Evolutionary conservation across 2,329 filamentous ascomycete species (phyloP), one percentile per base, ranked within the genome.

Genomic region (Sporothrix luriei): DNA sequence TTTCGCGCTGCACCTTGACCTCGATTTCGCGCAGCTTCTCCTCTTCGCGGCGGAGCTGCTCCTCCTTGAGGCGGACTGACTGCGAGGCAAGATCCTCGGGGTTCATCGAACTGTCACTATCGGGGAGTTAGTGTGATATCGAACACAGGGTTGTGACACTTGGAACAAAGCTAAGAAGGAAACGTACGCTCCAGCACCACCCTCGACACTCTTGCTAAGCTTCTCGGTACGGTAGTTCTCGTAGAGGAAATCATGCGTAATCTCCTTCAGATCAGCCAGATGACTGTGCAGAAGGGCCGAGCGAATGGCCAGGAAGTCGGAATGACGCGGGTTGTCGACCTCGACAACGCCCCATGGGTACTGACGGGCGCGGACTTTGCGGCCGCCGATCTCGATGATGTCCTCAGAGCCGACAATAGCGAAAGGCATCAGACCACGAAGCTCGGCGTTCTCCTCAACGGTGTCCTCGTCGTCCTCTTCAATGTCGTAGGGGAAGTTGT

Each of bases 141-240:
- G 40, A 19, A 49, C 5, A 49, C 9, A 9, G 5, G 49, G 46
- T 52, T 29, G 38, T 55, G 66, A 70, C 72, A 13, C 52, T 59
- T 38, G n/a, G 52, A 14, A 46, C 14, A 46, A 49, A 4, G 16
- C 51, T 54, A 67, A 21, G 19, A n/a, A 49, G 49, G 59, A 26
- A 43, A 93, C 93, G 76, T 91, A 97, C 93, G 89, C 88, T 87
- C 89, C 88, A 82, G 89, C 87, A 82, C 92, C 91, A 80, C 92
- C 92, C 79, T 97, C 94, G 76, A 99, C 95, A 80, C 93, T 97
- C 92, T 98, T 99, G 85, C 92, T 97, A 77, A 99, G 91, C 86
- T 98, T 98, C 91, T 99, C 95, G 78, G 95, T 99, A 93, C 95
- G 93, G 88, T 99, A 99, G 84, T 99, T 99, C 82, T 99, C 95